Conservation (phyloP, 345 rosid species). For the Eucalyptus decipiens region DNA sequence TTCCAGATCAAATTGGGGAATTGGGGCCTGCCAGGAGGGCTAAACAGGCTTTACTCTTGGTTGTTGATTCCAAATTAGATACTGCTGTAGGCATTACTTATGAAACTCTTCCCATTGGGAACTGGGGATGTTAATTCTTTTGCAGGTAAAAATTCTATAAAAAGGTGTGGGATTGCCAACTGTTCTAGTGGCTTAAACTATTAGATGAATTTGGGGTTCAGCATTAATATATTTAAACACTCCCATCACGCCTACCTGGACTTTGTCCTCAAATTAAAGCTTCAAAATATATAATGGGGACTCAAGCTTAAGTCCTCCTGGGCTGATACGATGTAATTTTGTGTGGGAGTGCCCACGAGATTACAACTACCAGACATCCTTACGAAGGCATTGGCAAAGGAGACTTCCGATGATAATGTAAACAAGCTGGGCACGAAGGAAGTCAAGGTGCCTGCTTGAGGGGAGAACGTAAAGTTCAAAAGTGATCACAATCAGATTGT, state of each 20-base stretch:
- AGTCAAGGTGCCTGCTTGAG: neutral
- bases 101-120: neutral
- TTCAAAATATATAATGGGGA: neutral
- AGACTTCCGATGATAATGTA: neutral
- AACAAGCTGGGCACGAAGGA: neutral
- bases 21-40: neutral
- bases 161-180: neutral
- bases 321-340: neutral
- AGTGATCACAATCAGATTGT: neutral
- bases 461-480: neutral
- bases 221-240: neutral
- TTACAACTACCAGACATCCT: neutral
- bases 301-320: neutral
- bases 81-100: neutral
- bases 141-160: neutral
- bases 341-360: neutral
- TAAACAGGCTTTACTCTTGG: neutral
- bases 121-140: neutral
- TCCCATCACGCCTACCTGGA: neutral
- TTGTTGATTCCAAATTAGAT: neutral
- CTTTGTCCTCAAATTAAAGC: neutral
- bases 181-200: neutral
- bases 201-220: neutral
- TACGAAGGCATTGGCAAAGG: neutral
- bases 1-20: neutral